Base-by-base conservation (phyloP, 768 basidiomycete species). In the Hericium rajendrae region DNA sequence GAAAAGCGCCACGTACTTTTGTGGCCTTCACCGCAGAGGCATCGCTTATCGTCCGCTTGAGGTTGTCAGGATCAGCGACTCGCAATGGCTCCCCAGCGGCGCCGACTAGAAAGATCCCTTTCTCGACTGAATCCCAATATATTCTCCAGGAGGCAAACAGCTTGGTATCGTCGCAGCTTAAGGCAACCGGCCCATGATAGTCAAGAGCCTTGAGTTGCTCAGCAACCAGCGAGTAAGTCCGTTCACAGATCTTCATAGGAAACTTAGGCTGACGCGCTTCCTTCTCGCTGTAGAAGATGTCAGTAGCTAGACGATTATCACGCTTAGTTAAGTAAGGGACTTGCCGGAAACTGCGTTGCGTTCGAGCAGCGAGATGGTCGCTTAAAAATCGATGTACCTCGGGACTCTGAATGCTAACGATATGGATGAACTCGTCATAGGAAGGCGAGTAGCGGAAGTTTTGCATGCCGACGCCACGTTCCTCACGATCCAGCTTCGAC, bases 131-230 rank as follows among this genome's bases (percentile, higher is more conserved):
- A 55, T 73, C 70, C 37, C 56, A 72, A 53, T 66, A 70, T 0
- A 65, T 62, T 0, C 65, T 62, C 15, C 67, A 62, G 0, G 61
- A 54, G 0, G 63, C 48, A n/a, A 63, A 60, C 0, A 74, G 65
- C 56, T 74, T 73, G 0, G 71, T 72, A 51, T 76, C 74, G 51
- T 76, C 72, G 26, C 69, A 71, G 51, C 65, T 65, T 0, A 74
- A 56, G 3, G 56, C 65, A 40, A 68, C 46, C 0, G 69, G 70
- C 0, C 68, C 70, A 26, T 26, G 2, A 26, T 26, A 26, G 5
- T 26, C 26, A 26, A 26, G 26, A 26, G 26, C 26, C 26, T 26
- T 26, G 26, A 26, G 26, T 26, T 26, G 26, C 26, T 26, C 26
- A 26, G 26, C 26, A 26, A 26, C 26, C 26, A 26, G 26, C 3